Evolutionary conservation across 768 basidiomycete genomes (phyloP).

Genomic region (Naganishia vaughanmartiniae): DNA sequence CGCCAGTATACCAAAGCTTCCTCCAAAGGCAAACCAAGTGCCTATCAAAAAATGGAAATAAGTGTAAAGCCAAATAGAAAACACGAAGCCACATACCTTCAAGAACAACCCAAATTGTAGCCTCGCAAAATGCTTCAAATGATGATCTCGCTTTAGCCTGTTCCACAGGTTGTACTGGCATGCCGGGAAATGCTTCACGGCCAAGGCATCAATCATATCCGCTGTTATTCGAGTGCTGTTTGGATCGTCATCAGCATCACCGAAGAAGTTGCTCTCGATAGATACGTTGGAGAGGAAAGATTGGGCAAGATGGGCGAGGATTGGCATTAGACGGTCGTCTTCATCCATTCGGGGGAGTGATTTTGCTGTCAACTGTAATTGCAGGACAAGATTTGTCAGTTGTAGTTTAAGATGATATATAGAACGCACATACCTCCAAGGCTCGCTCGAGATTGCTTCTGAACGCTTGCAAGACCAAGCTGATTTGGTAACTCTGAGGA

Average conservation of each 20-base stretch:
- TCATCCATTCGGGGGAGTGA: conserved; percentile 87
- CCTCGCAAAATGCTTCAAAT: conserved; percentile 88
- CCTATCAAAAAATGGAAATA: conserved; percentile 56
- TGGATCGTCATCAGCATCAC: conserved; percentile 52
- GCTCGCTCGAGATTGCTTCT: conserved; percentile 67
- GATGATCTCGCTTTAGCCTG: conserved; percentile 68
- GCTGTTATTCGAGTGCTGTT: conserved; percentile 73
- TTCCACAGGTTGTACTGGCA: conserved; percentile 93
- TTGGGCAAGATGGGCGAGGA: conserved; percentile 85
- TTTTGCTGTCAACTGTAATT: conserved; percentile 72
- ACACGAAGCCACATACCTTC: conserved; percentile 61
- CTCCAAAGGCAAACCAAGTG: conserved; percentile 86
- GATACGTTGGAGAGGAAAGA: conserved; percentile 89
- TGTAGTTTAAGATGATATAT: background rate
- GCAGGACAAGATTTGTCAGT: background rate
- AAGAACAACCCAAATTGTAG: conserved; percentile 90
- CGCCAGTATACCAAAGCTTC: conserved; percentile 93
- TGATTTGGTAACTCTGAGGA: conserved; percentile 69
- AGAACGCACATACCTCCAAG: conserved; percentile 63
- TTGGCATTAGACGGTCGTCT: conserved; percentile 82
- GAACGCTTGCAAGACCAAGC: conserved; percentile 84
- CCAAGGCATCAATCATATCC: conserved; percentile 87
- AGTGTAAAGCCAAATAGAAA: background rate
- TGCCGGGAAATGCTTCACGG: conserved; percentile 83
- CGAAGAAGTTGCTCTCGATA: conserved; percentile 52